Conservation (phyloP, 1,139 yeast species). For the Nematodospora anomalae region DNA sequence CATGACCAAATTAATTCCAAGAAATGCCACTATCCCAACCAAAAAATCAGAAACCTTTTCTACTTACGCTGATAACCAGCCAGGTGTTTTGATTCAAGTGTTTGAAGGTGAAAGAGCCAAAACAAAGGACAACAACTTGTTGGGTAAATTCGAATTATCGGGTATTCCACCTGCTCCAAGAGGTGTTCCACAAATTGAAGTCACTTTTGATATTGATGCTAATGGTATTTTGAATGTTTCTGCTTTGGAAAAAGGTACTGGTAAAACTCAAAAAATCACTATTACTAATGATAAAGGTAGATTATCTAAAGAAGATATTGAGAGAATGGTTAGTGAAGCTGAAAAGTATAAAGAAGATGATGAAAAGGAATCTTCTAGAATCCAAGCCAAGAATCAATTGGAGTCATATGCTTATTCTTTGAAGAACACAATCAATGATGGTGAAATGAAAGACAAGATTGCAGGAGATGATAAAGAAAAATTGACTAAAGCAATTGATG, state of each 20-base stretch:
- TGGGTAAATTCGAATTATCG: conserved; percentile 90
- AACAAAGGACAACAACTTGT: conserved; percentile 89
- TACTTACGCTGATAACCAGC: conserved; percentile 95
- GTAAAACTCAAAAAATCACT: conserved; percentile 47
- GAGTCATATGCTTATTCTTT: conserved; percentile 88
- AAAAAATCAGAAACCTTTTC: conserved; percentile 94
- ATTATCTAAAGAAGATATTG: conserved; percentile 50
- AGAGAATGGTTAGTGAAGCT: conserved; percentile 50
- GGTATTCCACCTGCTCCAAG: conserved; percentile 98
- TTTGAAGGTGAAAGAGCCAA: conserved; percentile 96
- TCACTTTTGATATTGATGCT: conserved; percentile 88
- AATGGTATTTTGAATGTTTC: conserved; percentile 93
- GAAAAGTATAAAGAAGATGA: conserved; percentile 42
- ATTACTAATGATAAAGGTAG: conserved; percentile 50
- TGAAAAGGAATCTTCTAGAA: conserved; percentile 38
- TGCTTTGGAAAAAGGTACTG: conserved; percentile 94
- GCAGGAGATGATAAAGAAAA: conserved; percentile 46
- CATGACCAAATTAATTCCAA: conserved; percentile 92
- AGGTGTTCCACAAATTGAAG: conserved; percentile 96
- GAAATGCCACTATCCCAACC: conserved; percentile 95
- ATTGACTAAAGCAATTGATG: conserved; percentile 42
- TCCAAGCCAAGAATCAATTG: conserved; percentile 71
- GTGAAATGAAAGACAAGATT: conserved; percentile 53
- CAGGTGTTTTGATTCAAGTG: conserved; percentile 92
- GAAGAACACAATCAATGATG: conserved; percentile 57